These are phyloP conservation scores for Syzygium malaccense DNA, from an alignment of 441 rosid species.

Conservation along the genomic window DNA sequence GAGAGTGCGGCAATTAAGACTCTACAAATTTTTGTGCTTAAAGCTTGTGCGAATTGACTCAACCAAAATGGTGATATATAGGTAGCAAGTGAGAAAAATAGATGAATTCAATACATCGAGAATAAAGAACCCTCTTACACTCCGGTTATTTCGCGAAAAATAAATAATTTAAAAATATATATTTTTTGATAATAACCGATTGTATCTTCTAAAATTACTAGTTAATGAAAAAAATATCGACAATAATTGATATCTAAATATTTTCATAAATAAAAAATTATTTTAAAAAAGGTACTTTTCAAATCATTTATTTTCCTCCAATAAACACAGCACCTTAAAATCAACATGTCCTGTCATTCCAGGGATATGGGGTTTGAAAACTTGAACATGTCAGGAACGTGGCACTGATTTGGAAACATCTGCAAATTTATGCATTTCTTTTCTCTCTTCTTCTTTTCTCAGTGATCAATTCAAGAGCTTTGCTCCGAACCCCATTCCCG, in stretches of 20 bases:
- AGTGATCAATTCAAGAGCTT: not conserved
- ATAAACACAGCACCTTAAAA: not conserved
- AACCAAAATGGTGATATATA: not conserved
- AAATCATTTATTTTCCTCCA: too few species aligned
- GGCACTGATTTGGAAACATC: not conserved
- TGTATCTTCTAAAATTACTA: too few species aligned
- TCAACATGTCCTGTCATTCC: not conserved
- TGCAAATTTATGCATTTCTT: not conserved
- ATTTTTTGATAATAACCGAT: too few species aligned
- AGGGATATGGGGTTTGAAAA: too few species aligned
- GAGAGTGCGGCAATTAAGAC: not conserved
- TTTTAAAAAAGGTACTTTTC: too few species aligned
- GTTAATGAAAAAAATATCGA: too few species aligned
- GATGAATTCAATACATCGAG: not conserved
- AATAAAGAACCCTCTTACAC: not conserved
- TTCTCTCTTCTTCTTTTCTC: not conserved
- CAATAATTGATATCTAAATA: too few species aligned
- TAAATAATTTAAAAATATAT: too few species aligned
- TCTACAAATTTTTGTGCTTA: not conserved
- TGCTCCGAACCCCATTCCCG: not conserved
- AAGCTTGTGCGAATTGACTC: not conserved
- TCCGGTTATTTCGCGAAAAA: too few species aligned
- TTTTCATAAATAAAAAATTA: too few species aligned
- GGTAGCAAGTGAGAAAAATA: not conserved
- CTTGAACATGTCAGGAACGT: not conserved